Percentiles rank a stretch among this genome's conserved stretches.
phyloP scores from a whole-genome alignment of 305 asterid genomes.

The Fraxinus floribunda region DNA sequence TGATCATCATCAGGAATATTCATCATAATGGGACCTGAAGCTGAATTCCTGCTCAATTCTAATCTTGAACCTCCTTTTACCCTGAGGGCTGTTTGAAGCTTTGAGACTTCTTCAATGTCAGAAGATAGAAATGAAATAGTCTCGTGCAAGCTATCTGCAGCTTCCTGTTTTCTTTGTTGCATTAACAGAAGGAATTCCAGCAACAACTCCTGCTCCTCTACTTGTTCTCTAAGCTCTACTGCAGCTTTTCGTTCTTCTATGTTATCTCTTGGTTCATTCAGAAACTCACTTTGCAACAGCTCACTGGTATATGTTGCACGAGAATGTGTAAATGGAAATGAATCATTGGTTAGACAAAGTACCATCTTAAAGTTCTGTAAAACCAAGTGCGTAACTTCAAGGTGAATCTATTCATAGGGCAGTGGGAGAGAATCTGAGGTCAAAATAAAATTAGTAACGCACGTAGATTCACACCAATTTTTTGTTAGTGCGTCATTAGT shows the following conservation, averaged over 20 bases:
- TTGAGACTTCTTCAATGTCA: constrained; percentile 75
- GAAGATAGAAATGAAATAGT: constrained; percentile 65
- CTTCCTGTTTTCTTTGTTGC: constrained; percentile 77
- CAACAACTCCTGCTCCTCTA: constrained; percentile 85
- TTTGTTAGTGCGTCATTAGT: background rate
- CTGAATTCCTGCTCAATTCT: constrained; percentile 36
- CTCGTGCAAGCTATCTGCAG: constrained; percentile 56
- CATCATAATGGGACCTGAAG: constrained; percentile 31
- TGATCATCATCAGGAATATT: constrained; percentile 46
- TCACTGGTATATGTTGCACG: constrained; percentile 24
- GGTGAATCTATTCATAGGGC: background rate
- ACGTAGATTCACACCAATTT: background rate
- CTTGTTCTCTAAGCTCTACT: constrained; percentile 69
- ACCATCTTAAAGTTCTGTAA: background rate
- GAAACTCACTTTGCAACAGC: constrained; percentile 80
- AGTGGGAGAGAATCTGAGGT: background rate
- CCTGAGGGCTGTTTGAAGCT: constrained; percentile 52
- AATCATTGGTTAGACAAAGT: background rate
- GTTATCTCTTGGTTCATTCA: constrained; percentile 73
- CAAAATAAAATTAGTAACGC: background rate
- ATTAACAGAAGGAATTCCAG: constrained; percentile 76
- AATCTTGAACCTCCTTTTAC: constrained; percentile 42
- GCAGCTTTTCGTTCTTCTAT: constrained; percentile 87
- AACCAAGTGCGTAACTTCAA: background rate
- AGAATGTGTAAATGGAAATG: background rate